Conservation (phyloP, 306 rosid genomes). For the Castanopsis chinensis region DNA sequence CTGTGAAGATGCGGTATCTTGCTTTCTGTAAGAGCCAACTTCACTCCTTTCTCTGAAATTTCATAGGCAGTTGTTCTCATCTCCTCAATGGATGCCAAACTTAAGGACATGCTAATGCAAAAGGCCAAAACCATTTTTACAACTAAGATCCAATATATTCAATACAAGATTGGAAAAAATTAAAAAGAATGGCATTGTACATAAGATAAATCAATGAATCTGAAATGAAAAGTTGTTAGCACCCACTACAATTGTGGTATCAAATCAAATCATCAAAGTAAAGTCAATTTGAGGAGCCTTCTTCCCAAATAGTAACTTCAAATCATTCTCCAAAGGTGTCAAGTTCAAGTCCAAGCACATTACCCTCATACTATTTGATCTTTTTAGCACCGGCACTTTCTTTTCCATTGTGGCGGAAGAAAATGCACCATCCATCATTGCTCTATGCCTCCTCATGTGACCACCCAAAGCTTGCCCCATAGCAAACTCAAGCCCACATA, state of each 20-base stretch:
- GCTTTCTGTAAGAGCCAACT: constrained; percentile 40
- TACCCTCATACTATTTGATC: constrained; percentile 49
- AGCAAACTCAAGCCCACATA: too few species aligned
- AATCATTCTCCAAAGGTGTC: constrained; percentile 81
- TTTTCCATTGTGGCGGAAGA: constrained; percentile 16
- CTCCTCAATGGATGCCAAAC: constrained; percentile 38
- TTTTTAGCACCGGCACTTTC: constrained; percentile 45
- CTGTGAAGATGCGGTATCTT: constrained; percentile 46
- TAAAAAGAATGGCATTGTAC: neutral
- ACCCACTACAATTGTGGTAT: neutral
- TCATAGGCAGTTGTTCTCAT: constrained; percentile 48
- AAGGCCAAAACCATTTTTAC: too few species aligned
- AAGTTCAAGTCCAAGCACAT: constrained; percentile 70
- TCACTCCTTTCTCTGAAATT: constrained; percentile 23
- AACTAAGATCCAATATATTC: neutral
- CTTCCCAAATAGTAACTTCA: constrained; percentile 58
- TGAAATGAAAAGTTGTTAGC: neutral
- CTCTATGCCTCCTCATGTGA: constrained; percentile 61
- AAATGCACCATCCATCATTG: constrained; percentile 15
- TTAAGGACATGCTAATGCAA: too few species aligned
- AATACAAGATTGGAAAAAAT: neutral
- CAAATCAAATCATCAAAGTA: constrained; percentile 20
- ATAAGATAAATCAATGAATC: neutral
- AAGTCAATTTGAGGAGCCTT: constrained; percentile 47
- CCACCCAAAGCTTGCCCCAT: too few species aligned